Evolutionary conservation across 495 filamentous ascomycete species (phyloP), one percentile per base, ranked within the genome.

Genomic region (Penicillium argentinense): DNA sequence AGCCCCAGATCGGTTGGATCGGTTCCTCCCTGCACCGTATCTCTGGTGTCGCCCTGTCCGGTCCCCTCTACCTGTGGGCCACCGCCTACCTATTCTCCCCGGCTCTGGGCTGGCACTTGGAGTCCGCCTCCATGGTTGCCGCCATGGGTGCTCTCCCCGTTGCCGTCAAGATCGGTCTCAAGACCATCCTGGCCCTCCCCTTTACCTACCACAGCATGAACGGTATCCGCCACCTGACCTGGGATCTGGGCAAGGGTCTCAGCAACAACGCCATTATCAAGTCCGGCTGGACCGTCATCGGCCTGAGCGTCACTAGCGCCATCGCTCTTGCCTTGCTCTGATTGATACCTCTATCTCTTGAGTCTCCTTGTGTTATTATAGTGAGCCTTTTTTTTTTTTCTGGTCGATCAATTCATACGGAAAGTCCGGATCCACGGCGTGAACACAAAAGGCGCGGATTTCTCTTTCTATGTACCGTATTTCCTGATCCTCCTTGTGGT

Each of bases 141-240:
- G 78, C 86, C 29, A 84, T 95, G 61, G 92, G 75, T 23, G 71
- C 82, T 36, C 81, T 90, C 51, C 88, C 91, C 5, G 27, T 86
- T 17, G 71, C 75, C 34, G 76, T 75, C 49, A 89, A 93, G 79
- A 60, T 87, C 39, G 59, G 60, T n/a, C 53, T 88, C 48, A 99
- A 99, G 82, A 68, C 79, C 45, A 51, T 73, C 9, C 43, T 88
- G 25, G 88, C 89, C 29, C 77, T 87, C 67, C 92, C 91, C 14
- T 96, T 99, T 68, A 82, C 83, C 25, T 97, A 83, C 74, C 95
- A 99, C 71, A 67, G 66, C 49, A 63, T 91, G 54, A 97, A 95
- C 72, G 93, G 95, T 18, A 44, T 95, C n/a, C 82, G 90, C 60
- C 93, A 97, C 78, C 75, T 99, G 70, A 52, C 78, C 23, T 96